These are phyloP conservation scores for Penicillium italicum DNA, from an alignment of 2,329 filamentous ascomycete genomes.

Conservation along the genomic window DNA sequence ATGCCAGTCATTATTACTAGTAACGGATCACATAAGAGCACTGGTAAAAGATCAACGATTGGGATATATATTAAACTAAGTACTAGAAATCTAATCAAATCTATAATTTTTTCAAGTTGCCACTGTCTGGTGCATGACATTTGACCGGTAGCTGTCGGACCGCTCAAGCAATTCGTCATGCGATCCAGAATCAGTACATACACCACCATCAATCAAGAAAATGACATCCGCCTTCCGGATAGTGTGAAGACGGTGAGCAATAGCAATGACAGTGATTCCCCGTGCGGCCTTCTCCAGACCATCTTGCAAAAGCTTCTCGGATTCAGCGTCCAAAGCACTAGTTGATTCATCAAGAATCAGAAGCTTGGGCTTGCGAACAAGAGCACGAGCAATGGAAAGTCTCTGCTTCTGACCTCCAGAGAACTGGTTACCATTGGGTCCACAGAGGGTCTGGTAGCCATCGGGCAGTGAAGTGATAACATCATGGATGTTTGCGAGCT, in stretches of 20 bases:
- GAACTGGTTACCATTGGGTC: slow-evolving; percentile 51
- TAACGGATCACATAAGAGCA: not conserved
- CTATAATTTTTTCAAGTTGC: slow-evolving; percentile 16
- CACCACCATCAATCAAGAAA: slow-evolving; percentile 69
- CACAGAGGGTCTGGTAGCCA: slow-evolving; percentile 54
- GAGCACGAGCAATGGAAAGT: slow-evolving; percentile 56
- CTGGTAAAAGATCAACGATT: not conserved
- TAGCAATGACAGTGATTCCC: slow-evolving; percentile 40
- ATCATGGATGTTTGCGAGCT: slow-evolving; percentile 67
- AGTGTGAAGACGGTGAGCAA: slow-evolving; percentile 43
- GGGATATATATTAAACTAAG: slow-evolving; percentile 4
- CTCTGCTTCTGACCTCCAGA: slow-evolving; percentile 59
- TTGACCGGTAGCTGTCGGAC: slow-evolving; percentile 41
- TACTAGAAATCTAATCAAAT: not conserved
- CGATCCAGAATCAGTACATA: slow-evolving; percentile 59
- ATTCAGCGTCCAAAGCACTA: slow-evolving; percentile 55
- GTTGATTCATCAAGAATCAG: slow-evolving; percentile 62
- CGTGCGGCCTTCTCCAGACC: slow-evolving; percentile 34
- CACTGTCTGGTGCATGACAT: slow-evolving; percentile 39
- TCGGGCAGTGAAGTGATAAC: slow-evolving; percentile 60
- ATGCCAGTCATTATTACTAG: not conserved
- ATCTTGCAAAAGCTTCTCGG: slow-evolving; percentile 48
- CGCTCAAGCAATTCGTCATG: slow-evolving; percentile 57
- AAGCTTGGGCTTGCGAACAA: slow-evolving; percentile 53
- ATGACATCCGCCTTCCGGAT: slow-evolving; percentile 72